Base-by-base conservation (phyloP, 73 alveolate species). In the Halteria grandinella region DNA sequence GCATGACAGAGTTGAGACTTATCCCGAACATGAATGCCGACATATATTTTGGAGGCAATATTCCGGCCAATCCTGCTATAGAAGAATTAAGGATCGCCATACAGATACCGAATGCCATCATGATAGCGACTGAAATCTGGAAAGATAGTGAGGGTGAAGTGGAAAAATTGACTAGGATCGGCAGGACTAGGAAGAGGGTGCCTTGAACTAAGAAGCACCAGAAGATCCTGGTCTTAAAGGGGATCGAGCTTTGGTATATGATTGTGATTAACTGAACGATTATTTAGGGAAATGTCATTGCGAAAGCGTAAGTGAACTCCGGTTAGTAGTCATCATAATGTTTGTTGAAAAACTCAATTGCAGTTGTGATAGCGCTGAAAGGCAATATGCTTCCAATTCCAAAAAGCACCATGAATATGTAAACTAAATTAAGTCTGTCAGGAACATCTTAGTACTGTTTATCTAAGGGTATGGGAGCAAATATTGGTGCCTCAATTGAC, bases 321-420 rank as follows among this genome's bases (percentile, higher is more conserved):
- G 80, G 80, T 57, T 66, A 25, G 29, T 66, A 66, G 18, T 66
- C 52, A 11, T 27, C 5, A 40, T 36, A 44, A 66, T 45, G 43
- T 66, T 66, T 66, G 28, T 66, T 66, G 53, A 66, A 66, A 43
- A 36, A 66, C 21, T 66, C 80, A 10, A 66, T 66, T 0, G 69
- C 66, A 23, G 80, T 44, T 8, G 66, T 66, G 15, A 31, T 66
- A 15, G 80, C 80, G 32, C 66, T 66, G 21, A 44, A 66, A 6
- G 80, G 80, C n/a, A 45, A 15, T 12, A 66, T 5, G 47, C 80
- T 66, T 6, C 80, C 80, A 5, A 66, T 66, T 12, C 80, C 80
- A 25, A 66, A 66, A 20, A 66, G 50, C n/a, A 66, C 28, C 63
- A 66, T 44, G 29, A 45, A 44, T 34, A 66, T 34, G 33, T 66